These are phyloP conservation scores for Russula sp. DNA, from an alignment of 768 basidiomycete genomes.

Conservation along the genomic window DNA sequence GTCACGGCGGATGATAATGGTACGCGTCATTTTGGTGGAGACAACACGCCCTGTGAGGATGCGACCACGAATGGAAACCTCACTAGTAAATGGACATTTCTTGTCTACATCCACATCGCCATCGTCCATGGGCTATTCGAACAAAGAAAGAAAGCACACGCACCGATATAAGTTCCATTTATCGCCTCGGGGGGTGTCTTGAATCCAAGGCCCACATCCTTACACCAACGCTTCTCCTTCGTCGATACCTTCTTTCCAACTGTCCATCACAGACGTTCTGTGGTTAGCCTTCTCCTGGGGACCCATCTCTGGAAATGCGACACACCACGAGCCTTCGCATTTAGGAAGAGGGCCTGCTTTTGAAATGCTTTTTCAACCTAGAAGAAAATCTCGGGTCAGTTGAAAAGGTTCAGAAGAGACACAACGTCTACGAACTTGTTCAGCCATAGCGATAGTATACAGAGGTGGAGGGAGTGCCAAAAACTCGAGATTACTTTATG, in stretches of 20 bases:
- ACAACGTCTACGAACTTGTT: constrained; percentile 37
- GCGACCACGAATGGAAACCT: constrained; percentile 97
- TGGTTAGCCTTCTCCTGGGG: constrained; percentile 9
- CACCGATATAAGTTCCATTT: constrained; percentile 94
- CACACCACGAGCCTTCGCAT: constrained; percentile 90
- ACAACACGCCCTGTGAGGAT: constrained; percentile 97
- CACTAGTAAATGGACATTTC: constrained; percentile 98
- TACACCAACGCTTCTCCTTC: constrained; percentile 98
- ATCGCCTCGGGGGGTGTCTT: constrained; percentile 97
- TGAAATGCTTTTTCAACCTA: constrained; percentile 97
- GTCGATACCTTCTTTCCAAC: constrained; percentile 90
- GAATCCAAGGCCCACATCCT: constrained; percentile 95
- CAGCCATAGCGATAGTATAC: constrained; percentile 41
- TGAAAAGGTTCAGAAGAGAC: not conserved
- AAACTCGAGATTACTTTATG: constrained; percentile 11
- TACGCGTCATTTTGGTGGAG: constrained; percentile 99
- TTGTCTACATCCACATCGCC: constrained; percentile 63
- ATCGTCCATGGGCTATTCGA: not conserved
- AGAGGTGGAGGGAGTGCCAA: constrained; percentile 19
- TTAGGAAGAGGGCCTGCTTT: constrained; percentile 98
- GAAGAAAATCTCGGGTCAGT: constrained; percentile 2
- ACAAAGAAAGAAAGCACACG: constrained; percentile 36
- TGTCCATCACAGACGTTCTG: constrained; percentile 33
- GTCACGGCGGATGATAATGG: constrained; percentile 92
- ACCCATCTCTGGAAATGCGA: constrained; percentile 32